phyloP scores from a whole-genome alignment of 2,329 filamentous ascomycete species.

The Ophiostoma perfectum region DNA sequence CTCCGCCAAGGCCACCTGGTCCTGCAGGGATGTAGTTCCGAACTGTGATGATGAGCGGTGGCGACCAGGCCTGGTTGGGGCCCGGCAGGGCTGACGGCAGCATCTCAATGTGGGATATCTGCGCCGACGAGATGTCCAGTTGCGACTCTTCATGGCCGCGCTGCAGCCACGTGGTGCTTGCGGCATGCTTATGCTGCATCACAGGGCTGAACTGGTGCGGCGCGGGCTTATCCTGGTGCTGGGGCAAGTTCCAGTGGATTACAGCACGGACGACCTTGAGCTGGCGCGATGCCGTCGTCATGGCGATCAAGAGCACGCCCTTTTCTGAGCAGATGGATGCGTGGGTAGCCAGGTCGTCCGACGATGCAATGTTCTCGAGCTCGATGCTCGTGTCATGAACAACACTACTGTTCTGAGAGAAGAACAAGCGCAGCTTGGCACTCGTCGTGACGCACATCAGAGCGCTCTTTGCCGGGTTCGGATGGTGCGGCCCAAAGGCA shows the following conservation, averaged over 20 bases:
- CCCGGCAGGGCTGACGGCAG: slow-evolving; percentile 59
- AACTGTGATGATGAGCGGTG: slow-evolving; percentile 64
- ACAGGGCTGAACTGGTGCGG: slow-evolving; percentile 48
- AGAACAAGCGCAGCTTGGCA: slow-evolving; percentile 69
- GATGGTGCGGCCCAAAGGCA: slow-evolving; percentile 67
- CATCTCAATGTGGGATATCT: slow-evolving; percentile 70
- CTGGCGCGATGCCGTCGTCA: slow-evolving; percentile 65
- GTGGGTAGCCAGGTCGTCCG: slow-evolving; percentile 73
- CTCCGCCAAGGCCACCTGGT: neutral
- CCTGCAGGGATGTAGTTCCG: slow-evolving; percentile 54
- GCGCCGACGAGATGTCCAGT: slow-evolving; percentile 49
- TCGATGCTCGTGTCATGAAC: slow-evolving; percentile 70
- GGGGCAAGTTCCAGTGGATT: slow-evolving; percentile 66
- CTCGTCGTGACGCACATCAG: slow-evolving; percentile 71
- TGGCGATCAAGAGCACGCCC: slow-evolving; percentile 59
- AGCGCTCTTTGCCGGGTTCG: slow-evolving; percentile 63
- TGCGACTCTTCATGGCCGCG: slow-evolving; percentile 38
- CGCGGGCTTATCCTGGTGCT: slow-evolving; percentile 48
- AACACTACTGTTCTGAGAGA: slow-evolving; percentile 65
- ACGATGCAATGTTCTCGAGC: slow-evolving; percentile 65
- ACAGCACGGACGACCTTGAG: slow-evolving; percentile 68
- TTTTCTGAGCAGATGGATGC: slow-evolving; percentile 70
- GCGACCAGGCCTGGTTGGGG: slow-evolving; percentile 39
- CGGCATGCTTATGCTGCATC: slow-evolving; percentile 52
- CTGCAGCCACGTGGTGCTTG: slow-evolving; percentile 53